Evolutionary conservation across 495 filamentous ascomycete genomes (phyloP).

Genomic region (Penicillium ucsense): DNA sequence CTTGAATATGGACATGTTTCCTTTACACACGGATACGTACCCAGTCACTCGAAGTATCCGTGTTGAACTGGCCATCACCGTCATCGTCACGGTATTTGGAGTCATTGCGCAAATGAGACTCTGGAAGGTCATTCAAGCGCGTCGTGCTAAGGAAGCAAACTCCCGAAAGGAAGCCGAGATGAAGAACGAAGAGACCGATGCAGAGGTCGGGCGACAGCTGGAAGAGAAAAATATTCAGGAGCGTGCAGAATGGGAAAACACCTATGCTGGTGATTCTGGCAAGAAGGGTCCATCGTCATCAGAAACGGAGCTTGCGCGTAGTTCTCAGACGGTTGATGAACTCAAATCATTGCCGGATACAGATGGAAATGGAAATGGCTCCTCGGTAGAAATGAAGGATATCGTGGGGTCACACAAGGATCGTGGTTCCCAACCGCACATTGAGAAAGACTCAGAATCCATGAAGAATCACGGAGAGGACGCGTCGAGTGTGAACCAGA

Average conservation of each 20-base stretch:
- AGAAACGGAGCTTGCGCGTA: slow-evolving; percentile 23
- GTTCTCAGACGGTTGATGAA: slow-evolving; percentile 18
- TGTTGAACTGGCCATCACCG: slow-evolving; percentile 71
- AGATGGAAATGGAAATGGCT: slow-evolving; percentile 18
- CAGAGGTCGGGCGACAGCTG: slow-evolving; percentile 53
- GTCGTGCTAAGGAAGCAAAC: slow-evolving; percentile 51
- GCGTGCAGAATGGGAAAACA: slow-evolving; percentile 67
- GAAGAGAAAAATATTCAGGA: slow-evolving; percentile 61
- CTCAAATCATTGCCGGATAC: slow-evolving; percentile 11
- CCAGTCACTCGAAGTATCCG: slow-evolving; percentile 79
- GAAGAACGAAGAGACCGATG: slow-evolving; percentile 60
- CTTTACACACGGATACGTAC: slow-evolving; percentile 62
- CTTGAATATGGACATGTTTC: slow-evolving; percentile 73
- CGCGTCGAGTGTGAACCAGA: too few relatives aligned
- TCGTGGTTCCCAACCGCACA: too few relatives aligned
- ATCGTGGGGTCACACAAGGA: slow-evolving; percentile 8
- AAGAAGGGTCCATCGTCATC: slow-evolving; percentile 11
- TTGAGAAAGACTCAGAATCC: too few relatives aligned
- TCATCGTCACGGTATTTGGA: slow-evolving; percentile 65
- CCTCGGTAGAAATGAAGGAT: slow-evolving; percentile 27
- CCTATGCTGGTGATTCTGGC: slow-evolving; percentile 44
- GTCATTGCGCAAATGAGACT: slow-evolving; percentile 76
- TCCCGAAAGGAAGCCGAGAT: slow-evolving; percentile 45
- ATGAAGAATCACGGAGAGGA: too few relatives aligned
- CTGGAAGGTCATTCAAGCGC: slow-evolving; percentile 78